phyloP scores from a whole-genome alignment of 2,329 filamentous ascomycete genomes.

The Colletotrichum sp. region DNA sequence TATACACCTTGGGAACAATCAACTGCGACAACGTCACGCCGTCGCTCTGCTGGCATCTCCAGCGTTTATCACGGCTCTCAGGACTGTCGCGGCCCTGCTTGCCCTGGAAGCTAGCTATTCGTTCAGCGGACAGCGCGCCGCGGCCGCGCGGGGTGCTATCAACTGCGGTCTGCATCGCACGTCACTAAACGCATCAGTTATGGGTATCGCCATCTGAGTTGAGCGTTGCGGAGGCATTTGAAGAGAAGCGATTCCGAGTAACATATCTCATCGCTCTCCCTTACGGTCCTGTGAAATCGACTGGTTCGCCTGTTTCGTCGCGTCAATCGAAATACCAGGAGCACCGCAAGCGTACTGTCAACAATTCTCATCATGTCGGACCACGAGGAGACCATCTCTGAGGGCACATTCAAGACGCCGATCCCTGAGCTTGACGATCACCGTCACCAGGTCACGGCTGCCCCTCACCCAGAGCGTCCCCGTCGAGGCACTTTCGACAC shows the following conservation, averaged over 20 bases:
- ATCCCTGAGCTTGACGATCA: slow-evolving; percentile 89
- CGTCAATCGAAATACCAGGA: not conserved
- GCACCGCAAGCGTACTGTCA: slow-evolving; percentile 5
- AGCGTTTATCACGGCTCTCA: not conserved
- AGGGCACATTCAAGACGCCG: slow-evolving; percentile 73
- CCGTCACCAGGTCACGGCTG: slow-evolving; percentile 68
- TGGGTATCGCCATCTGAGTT: slow-evolving; percentile 16
- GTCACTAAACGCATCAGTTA: slow-evolving; percentile 5
- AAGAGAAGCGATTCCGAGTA: slow-evolving; percentile 4
- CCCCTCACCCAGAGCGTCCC: slow-evolving; percentile 64
- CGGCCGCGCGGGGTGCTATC: slow-evolving; percentile 18
- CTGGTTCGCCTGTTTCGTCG: not conserved
- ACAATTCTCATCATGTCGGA: slow-evolving; percentile 68
- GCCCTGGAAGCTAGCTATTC: slow-evolving; percentile 3
- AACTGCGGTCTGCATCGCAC: not conserved
- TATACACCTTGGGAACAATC: not conserved
- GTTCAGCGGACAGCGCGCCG: slow-evolving; percentile 18
- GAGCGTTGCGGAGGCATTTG: slow-evolving; percentile 19
- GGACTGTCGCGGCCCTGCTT: not conserved
- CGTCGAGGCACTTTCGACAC: slow-evolving; percentile 79
- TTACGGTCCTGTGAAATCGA: not conserved
- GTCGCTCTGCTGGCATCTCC: not conserved
- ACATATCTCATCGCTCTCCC: not conserved
- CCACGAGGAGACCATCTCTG: slow-evolving; percentile 63
- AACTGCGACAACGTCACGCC: not conserved